Evolutionary conservation across 768 basidiomycete genomes (phyloP), one percentile per base, ranked within the genome.

Genomic region (Panaeolus papilionaceus): DNA sequence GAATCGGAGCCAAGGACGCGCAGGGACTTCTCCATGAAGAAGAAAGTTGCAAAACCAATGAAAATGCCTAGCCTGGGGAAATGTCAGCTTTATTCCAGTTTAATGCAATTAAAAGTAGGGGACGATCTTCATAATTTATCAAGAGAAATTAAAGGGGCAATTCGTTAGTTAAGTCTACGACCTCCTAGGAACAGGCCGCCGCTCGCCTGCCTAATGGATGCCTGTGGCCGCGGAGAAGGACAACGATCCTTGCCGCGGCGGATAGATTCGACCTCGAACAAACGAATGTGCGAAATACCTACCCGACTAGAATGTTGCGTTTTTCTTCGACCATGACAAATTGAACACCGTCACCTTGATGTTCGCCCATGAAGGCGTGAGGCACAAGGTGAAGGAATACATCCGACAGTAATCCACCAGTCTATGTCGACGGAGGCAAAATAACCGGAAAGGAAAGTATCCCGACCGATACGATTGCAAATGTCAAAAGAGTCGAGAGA

Each of bases 341-440:
- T 66, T 91, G 90, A 14, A 91, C 90, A 37, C 89, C 88, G 45
- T 83, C 80, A 66, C 87, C 90, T 72, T 91, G 89, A 74, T 90
- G 86, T 74, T 96, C 95, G 38, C 95, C 95, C 84, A 95, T 91
- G 78, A 97, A 97, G 9, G 92, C 86, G 76, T 96, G 95, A 23
- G 95, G 95, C 64, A 97, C 89, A 40, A 97, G 87, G 76, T 97
- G 95, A 62, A 98, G 81, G 78, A 96, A 95, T 47, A 96, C 94
- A 77, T 98, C 95, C 4, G 95, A 96, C 44, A 98, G 87, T 33
- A 98, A 85, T 37, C 95, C 95, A 38, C 95, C 95, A 10, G 94
- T 96, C 87, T 94, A 49, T 20, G 71, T 37, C 67, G 63, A 26
- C 62, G 45, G 20, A 47, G 23, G 49, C 10, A 38, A 47, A 58